Evolutionary conservation across 2,329 filamentous ascomycete species (phyloP), one percentile per base, ranked within the genome.

Genomic region (Venturia nashicola): DNA sequence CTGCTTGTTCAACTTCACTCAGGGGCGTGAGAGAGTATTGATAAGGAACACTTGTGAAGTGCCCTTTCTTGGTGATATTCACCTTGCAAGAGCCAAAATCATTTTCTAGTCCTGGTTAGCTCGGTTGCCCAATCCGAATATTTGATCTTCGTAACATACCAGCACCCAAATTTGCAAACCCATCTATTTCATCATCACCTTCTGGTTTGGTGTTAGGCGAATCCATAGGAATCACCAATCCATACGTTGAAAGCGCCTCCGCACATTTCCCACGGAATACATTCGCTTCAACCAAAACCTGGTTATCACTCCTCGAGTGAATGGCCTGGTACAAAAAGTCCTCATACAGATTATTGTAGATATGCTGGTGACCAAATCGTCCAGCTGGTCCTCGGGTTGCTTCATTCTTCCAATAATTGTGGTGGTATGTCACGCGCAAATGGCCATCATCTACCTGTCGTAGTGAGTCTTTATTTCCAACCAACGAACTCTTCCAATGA

Each of bases 171-270:
- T 83, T 83, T 3, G 79, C 80, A 68, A 75, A 83, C 0, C 81
- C 81, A 67, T 83, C 81, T 34, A 82, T 72, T 68, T 83, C 81
- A 67, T 77, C 77, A 59, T 83, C 82, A 1, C 81, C 81, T 12
- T 80, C 80, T 1, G 76, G 74, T 65, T 76, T 78, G 0, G 80
- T 83, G 65, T 83, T 83, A 0, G 81, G 81, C 54, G 77, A 80
- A 65, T 83, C 81, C 57, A 77, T 73, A 0, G 82, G 82, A n/a
- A 83, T 79, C 1, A 83, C 81, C 0, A 82, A 72, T 0, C 81
- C 81, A 61, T 83, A 82, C 0, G 81, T 82, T 67, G 76, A 80
- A 32, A 83, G 69, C 0, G 82, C 80, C 66, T 81, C 79, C 16
- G 71, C 71, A 0, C 80, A 81, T 61, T 79, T 74, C 5, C 77